Conservation (phyloP, 805 yeast genomes). For the Saccharomyces eubayanus region DNA sequence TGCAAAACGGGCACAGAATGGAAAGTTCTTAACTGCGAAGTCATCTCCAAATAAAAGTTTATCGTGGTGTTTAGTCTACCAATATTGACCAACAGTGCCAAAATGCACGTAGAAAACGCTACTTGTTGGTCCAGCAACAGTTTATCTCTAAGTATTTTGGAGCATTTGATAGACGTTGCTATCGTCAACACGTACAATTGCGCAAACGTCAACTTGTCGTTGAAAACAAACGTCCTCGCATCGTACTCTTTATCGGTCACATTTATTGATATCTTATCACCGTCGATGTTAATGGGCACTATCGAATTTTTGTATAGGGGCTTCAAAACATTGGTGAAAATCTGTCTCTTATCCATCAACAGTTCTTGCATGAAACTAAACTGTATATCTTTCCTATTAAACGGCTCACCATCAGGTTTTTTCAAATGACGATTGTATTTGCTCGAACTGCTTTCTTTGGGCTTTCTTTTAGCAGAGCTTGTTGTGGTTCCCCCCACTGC, state of each 20-base stretch:
- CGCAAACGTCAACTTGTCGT: conserved; percentile 60
- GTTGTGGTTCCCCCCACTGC: conserved; percentile 24
- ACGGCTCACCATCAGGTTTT: conserved; percentile 86
- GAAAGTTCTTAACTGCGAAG: conserved; percentile 83
- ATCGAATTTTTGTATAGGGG: conserved; percentile 31
- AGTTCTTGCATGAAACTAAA: conserved; percentile 62
- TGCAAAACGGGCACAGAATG: conserved; percentile 90
- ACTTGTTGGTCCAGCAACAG: conserved; percentile 51
- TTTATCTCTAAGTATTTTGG: conserved; percentile 74
- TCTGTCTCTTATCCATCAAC: conserved; percentile 53
- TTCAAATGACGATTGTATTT: conserved; percentile 50
- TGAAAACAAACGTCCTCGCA: conserved; percentile 31
- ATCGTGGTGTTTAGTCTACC: conserved; percentile 94
- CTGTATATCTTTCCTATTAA: conserved; percentile 83
- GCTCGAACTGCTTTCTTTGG: background rate
- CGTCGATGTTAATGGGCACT: conserved; percentile 30
- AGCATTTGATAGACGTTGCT: conserved; percentile 75
- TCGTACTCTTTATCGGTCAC: conserved; percentile 31
- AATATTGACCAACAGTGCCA: conserved; percentile 78
- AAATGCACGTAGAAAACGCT: conserved; percentile 67
- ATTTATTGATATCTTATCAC: conserved; percentile 27
- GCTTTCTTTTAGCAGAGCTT: background rate
- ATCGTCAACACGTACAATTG: conserved; percentile 76
- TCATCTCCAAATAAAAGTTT: conserved; percentile 92
- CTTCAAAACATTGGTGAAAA: conserved; percentile 59